A percentile compares a stretch with the other conserved stretches of the same genome.
Evolutionary conservation across 2,329 filamentous ascomycete genomes (phyloP).

Genomic region (Hypoxylon sp.): DNA sequence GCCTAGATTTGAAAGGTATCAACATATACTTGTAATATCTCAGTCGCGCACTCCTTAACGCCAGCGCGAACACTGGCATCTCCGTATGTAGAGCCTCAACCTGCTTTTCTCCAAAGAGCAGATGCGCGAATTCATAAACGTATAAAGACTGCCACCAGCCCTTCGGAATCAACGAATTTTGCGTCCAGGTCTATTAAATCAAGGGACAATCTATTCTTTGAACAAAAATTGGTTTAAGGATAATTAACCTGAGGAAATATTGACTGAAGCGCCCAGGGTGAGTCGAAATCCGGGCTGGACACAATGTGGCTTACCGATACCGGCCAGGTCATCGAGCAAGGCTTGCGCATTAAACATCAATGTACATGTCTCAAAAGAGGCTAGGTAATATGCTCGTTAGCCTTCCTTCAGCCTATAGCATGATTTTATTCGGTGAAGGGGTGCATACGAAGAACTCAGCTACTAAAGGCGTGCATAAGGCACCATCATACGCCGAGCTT

Average conservation of each 20-base stretch:
- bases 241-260: constrained; percentile 5
- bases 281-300: background rate
- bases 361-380: background rate
- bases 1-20: background rate
- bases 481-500: background rate
- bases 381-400: background rate
- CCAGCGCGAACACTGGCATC: background rate
- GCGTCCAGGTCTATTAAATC: background rate
- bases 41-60: background rate
- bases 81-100: background rate
- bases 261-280: background rate
- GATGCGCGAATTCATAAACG: background rate
- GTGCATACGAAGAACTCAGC: background rate
- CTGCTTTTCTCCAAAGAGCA: background rate
- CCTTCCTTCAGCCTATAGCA: background rate
- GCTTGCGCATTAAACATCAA: background rate
- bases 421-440: background rate
- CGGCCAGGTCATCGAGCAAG: background rate
- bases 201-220: background rate
- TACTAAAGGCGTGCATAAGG: constrained; percentile 6
- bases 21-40: background rate
- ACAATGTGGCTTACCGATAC: background rate
- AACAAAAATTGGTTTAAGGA: background rate
- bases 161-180: background rate
- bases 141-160: background rate